phyloP scores from a whole-genome alignment of 495 filamentous ascomycete species.

The Thozetella sp. region DNA sequence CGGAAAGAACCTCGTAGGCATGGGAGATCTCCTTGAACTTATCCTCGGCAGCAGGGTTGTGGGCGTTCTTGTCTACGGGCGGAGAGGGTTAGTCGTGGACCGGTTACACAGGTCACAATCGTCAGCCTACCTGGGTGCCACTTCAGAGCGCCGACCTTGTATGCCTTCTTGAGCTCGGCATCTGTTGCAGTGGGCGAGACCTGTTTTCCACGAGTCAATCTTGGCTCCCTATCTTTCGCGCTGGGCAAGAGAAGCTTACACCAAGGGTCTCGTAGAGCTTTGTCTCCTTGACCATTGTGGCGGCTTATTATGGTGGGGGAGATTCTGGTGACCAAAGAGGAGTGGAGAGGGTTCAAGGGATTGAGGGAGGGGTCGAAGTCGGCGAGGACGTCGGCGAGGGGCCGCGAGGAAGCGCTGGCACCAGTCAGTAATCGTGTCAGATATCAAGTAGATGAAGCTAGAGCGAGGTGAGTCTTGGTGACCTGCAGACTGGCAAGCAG shows the following conservation, averaged over 20 bases:
- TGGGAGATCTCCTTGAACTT: conserved; percentile 98
- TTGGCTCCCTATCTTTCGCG: background rate
- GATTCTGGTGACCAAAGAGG: conserved; percentile 1
- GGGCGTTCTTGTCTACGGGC: conserved; percentile 89
- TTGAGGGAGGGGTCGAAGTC: background rate
- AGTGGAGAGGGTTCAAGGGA: background rate
- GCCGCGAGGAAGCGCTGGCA: background rate
- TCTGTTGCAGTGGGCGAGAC: conserved; percentile 74
- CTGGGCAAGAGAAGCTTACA: conserved; percentile 53
- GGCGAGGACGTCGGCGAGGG: background rate
- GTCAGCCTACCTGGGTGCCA: conserved; percentile 79
- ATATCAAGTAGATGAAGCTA: no score
- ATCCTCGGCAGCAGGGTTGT: conserved; percentile 90
- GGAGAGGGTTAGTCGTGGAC: conserved; percentile 16
- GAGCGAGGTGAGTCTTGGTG: no score
- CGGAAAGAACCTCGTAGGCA: conserved; percentile 92
- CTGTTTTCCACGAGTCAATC: conserved; percentile 46
- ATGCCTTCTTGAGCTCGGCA: conserved; percentile 83
- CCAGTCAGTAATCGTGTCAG: background rate
- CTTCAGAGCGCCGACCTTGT: conserved; percentile 87
- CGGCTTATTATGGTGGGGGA: conserved; percentile 3
- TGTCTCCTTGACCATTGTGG: conserved; percentile 87
- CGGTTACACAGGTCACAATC: background rate
- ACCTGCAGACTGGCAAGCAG: no score
- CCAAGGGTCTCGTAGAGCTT: conserved; percentile 86